A percentile compares a stretch with the other conserved stretches of the same genome.
Conservation (phyloP, 441 rosid species). For the Geranium incanum region DNA sequence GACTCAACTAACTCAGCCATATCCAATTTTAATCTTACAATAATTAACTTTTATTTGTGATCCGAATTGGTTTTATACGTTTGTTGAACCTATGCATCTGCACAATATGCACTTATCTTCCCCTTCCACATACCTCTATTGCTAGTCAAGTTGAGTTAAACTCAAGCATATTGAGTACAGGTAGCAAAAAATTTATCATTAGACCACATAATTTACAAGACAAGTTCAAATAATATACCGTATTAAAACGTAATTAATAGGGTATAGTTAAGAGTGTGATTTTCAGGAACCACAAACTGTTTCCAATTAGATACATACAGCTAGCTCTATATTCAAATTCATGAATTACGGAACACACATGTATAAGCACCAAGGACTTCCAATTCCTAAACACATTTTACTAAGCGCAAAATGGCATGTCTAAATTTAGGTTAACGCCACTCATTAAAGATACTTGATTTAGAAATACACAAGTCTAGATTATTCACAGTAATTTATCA, state of each 20-base stretch:
- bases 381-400: background rate
- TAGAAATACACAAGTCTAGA: slow-evolving; percentile 10
- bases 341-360: background rate
- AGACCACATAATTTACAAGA: slow-evolving; percentile 12
- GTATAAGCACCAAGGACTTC: background rate
- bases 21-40: background rate
- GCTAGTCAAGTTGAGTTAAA: background rate
- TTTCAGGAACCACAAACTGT: slow-evolving; percentile 5
- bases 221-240: slow-evolving; percentile 7
- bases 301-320: background rate
- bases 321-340: background rate
- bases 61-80: background rate
- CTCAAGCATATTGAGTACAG: slow-evolving; percentile 3
- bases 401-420: slow-evolving; percentile 2
- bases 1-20: slow-evolving; percentile 6
- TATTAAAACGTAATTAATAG: background rate
- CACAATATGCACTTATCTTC: background rate
- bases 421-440: background rate
- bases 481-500: background rate
- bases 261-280: background rate
- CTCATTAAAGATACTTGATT: slow-evolving; percentile 6
- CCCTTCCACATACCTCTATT: slow-evolving; percentile 6
- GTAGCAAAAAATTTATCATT: background rate
- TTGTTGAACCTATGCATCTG: background rate
- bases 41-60: background rate